Evolutionary conservation across 192 early-diverging fungal genomes (phyloP), one percentile per base, ranked within the genome.

Genomic region (Lobosporangium transversale): DNA sequence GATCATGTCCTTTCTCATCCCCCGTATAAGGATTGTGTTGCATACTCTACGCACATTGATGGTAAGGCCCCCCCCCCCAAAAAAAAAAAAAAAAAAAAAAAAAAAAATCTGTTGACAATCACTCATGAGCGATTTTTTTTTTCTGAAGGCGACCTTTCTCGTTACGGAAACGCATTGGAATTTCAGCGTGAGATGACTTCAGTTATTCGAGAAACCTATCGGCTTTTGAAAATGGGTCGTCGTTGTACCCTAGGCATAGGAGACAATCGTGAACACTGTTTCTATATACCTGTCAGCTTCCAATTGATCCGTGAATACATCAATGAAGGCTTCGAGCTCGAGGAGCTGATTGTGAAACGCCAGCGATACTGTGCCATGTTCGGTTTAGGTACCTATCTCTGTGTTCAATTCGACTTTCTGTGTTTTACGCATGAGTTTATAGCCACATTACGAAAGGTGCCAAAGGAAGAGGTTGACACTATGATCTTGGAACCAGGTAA

Each of bases 381-480:
- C 79, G 93, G 93, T 1, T 70, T 96, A 37, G 95, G 95, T 0
- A 94, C 91, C 4, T 96, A 92, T 58, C 80, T 97, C 36, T 96
- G 92, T 70, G 91, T 91, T 14, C 89, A 92, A 66, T 95, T 91
- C 66, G 93, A 97, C 57, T 96, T 97, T 65, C 78, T 97, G 58
- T 93, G 94, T 81, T 95, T 97, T 62, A 94, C 94, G 11, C 95
- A 97, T 78, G 95, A 97, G 79, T 97, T 93, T 42, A 89, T 97
- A 58, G 91, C 90, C 6, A 91, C 93, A 0, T 81, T 97, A 45
- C 84, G 88, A 20, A 94, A 94, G 61, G 82, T 90, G 1, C 85
- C 88, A 14, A 74, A 74, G 40, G 62, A 80, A 8, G 56, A 80
- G 15, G 68, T 85, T 45, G 85, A 91, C 35, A 63, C 40, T 29